phyloP scores from a whole-genome alignment of 23 red algal species.

The Gracilaria caudata region DNA sequence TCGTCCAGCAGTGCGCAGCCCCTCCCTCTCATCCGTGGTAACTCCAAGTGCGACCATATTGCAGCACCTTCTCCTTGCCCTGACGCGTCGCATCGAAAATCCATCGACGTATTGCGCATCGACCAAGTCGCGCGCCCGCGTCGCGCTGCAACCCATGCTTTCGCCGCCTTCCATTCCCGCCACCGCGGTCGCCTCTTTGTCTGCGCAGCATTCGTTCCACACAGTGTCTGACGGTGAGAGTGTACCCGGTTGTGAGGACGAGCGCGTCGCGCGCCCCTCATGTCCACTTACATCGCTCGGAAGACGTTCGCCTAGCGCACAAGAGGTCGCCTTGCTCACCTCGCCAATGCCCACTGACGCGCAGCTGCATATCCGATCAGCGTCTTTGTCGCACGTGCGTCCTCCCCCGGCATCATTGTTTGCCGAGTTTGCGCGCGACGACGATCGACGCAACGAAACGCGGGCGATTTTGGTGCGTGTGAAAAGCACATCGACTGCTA shows the following conservation, averaged over 20 bases:
- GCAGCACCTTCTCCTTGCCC: not conserved
- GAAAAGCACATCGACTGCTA: too few relatives aligned
- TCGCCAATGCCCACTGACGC: not conserved
- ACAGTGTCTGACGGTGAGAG: slow-evolving; percentile 7
- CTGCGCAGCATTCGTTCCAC: not conserved
- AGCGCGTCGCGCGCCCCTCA: not conserved
- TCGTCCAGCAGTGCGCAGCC: slow-evolving; percentile 21
- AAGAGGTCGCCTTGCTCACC: not conserved
- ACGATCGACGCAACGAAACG: too few relatives aligned
- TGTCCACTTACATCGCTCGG: slow-evolving; percentile 47
- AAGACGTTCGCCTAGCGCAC: not conserved
- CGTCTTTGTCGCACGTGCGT: not conserved
- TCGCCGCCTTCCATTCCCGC: not conserved
- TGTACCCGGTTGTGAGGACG: not conserved
- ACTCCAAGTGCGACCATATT: not conserved
- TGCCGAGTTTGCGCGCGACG: too few relatives aligned
- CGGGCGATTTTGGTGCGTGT: too few relatives aligned
- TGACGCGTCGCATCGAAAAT: not conserved
- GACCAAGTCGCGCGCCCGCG: too few relatives aligned
- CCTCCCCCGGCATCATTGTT: not conserved
- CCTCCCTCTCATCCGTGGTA: not conserved
- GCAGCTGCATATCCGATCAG: not conserved
- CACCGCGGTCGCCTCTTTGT: not conserved
- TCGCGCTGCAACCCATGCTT: not conserved
- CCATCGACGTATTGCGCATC: too few relatives aligned